Percentiles rank a stretch among this genome's conserved stretches.
These are phyloP conservation scores for Nicotiana noctiflora DNA, from an alignment of 257 asterid genomes.

Conservation along the genomic window DNA sequence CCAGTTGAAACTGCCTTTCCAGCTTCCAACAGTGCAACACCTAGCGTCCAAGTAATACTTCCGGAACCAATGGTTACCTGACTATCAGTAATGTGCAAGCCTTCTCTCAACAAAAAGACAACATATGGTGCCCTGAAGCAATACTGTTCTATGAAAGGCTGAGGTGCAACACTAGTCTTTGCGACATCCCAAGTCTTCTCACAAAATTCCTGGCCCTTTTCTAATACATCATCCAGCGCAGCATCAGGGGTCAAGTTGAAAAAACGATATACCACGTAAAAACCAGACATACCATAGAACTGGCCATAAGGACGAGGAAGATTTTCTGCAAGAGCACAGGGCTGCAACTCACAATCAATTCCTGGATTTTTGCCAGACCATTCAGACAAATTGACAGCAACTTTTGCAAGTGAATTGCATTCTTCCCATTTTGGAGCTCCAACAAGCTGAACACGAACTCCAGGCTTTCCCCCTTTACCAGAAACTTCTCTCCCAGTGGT, in stretches of 20 bases:
- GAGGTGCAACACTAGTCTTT: constrained; percentile 71
- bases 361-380: constrained; percentile 61
- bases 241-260: constrained; percentile 35
- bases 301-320: constrained; percentile 77
- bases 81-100: constrained; percentile 73
- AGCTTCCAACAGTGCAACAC: constrained; percentile 93
- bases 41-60: constrained; percentile 96
- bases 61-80: constrained; percentile 77
- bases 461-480: constrained; percentile 39
- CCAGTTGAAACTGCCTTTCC: constrained; percentile 59
- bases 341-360: constrained; percentile 70
- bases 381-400: constrained; percentile 71
- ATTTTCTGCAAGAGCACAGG: constrained; percentile 73
- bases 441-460: constrained; percentile 48
- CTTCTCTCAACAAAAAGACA: constrained; percentile 76
- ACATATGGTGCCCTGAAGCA: constrained; percentile 73
- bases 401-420: constrained; percentile 70
- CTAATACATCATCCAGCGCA: constrained; percentile 28
- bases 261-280: constrained; percentile 59
- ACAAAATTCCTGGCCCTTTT: constrained; percentile 35
- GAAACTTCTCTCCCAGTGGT: constrained; percentile 34
- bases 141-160: constrained; percentile 93
- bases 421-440: constrained; percentile 93
- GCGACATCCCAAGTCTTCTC: constrained; percentile 66
- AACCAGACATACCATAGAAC: constrained; percentile 93